Evolutionary conservation across 495 filamentous ascomycete genomes (phyloP).

Genomic region (Trichocladium uniseriatum): DNA sequence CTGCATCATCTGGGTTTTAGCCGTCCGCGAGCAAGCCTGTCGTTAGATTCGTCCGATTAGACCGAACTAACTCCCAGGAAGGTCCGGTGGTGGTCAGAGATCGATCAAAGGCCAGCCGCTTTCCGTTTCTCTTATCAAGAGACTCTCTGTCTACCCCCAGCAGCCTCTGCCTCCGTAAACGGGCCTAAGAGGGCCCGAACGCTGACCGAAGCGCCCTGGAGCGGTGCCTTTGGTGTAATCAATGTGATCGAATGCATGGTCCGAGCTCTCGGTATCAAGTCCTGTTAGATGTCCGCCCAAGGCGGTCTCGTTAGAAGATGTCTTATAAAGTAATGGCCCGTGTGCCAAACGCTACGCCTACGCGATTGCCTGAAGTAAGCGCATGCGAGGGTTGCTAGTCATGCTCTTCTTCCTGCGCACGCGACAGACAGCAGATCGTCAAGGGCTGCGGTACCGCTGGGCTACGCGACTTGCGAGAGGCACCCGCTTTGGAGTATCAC

Average conservation of each 20-base stretch:
- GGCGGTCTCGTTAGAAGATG: conserved; percentile 5
- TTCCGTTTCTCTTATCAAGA: too few relatives aligned
- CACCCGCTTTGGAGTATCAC: neutral
- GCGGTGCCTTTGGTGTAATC: neutral
- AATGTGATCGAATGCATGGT: conserved; percentile 1
- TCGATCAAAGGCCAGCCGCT: too few relatives aligned
- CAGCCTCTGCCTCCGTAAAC: too few relatives aligned
- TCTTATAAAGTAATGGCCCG: neutral
- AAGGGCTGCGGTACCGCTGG: neutral
- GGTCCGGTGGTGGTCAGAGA: too few relatives aligned
- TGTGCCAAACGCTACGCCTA: neutral
- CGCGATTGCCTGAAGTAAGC: neutral
- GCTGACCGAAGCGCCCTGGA: neutral
- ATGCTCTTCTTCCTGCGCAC: conserved; percentile 1
- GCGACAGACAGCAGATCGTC: neutral
- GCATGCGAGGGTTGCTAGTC: conserved; percentile 4
- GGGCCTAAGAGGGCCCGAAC: neutral
- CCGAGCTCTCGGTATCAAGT: conserved; percentile 10
- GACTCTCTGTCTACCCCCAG: neutral
- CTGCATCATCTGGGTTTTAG: too few relatives aligned
- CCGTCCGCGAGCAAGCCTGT: too few relatives aligned
- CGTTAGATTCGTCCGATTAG: too few relatives aligned
- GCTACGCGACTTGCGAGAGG: neutral
- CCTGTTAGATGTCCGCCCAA: conserved; percentile 4
- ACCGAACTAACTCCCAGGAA: too few relatives aligned